A percentile compares a stretch with the other conserved stretches of the same genome.
phyloP scores from a whole-genome alignment of 2,329 filamentous ascomycete genomes.

The Ophiostoma sp. region DNA sequence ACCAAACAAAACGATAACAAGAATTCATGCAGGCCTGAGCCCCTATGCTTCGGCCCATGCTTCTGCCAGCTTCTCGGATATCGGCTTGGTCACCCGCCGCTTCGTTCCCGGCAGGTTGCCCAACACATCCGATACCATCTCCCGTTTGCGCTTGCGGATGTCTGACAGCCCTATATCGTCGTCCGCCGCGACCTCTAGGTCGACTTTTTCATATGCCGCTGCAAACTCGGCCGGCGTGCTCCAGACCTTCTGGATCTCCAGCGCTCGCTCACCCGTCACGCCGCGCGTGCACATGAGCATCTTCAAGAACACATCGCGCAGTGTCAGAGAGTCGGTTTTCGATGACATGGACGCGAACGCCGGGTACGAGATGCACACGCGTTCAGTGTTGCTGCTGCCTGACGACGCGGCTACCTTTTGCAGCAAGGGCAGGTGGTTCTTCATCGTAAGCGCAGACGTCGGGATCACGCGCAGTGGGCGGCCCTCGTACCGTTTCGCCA shows the following conservation, averaged over 20 bases:
- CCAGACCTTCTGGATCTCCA: conserved; percentile 76
- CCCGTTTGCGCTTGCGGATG: conserved; percentile 51
- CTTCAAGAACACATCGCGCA: conserved; percentile 71
- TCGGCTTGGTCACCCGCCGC: conserved; percentile 56
- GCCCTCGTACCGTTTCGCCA: conserved; percentile 59
- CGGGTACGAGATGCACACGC: conserved; percentile 56
- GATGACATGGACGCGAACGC: conserved; percentile 67
- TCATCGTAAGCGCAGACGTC: conserved; percentile 54
- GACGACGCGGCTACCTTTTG: conserved; percentile 46
- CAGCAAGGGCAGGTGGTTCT: conserved; percentile 61
- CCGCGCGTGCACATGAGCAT: conserved; percentile 80
- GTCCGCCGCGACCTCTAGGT: conserved; percentile 35
- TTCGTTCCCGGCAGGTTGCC: conserved; percentile 58
- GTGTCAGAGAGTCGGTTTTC: conserved; percentile 67
- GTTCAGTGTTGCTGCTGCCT: not conserved
- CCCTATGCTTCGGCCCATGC: conserved; percentile 56
- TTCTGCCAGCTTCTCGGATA: conserved; percentile 66
- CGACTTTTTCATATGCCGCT: conserved; percentile 59
- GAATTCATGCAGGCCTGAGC: not conserved
- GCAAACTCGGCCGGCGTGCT: conserved; percentile 65
- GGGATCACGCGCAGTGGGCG: conserved; percentile 59
- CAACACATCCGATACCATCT: conserved; percentile 55
- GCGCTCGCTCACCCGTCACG: conserved; percentile 68
- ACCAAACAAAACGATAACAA: not conserved
- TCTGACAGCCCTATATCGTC: conserved; percentile 32